These are phyloP conservation scores for Inosperma sp. DNA, from an alignment of 768 basidiomycete species.

Conservation along the genomic window DNA sequence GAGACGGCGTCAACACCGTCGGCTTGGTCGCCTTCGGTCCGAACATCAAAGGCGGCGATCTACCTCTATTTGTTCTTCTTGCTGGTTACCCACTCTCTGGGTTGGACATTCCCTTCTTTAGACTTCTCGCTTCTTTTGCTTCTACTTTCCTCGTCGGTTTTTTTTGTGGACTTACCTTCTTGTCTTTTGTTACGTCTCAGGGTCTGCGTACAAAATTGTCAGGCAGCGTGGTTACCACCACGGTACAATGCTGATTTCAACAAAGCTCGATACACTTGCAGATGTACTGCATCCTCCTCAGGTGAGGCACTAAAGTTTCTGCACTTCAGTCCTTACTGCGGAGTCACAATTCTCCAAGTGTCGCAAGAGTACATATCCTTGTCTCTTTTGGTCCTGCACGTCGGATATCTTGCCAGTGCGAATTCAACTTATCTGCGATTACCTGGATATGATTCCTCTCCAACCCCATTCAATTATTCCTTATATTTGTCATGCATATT, in stretches of 20 bases:
- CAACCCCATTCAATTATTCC: background rate
- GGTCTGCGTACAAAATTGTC: constrained; percentile 95
- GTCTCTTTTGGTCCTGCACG: too few relatives aligned
- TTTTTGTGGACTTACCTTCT: constrained; percentile 11
- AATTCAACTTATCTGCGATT: background rate
- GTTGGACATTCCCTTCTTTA: background rate
- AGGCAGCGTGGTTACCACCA: constrained; percentile 92
- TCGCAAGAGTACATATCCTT: too few relatives aligned
- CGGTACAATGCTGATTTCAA: constrained; percentile 96
- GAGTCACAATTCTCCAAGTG: too few relatives aligned
- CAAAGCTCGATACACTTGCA: constrained; percentile 65
- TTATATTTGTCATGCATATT: background rate
- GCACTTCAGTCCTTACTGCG: constrained; percentile 1
- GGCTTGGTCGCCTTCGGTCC: constrained; percentile 1
- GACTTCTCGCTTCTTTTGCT: background rate
- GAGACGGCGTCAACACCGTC: background rate
- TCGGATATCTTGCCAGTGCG: background rate
- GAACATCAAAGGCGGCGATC: background rate
- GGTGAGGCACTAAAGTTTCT: constrained; percentile 35
- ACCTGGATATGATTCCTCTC: background rate
- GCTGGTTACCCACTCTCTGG: background rate
- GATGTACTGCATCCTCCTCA: constrained; percentile 61
- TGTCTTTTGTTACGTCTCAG: constrained; percentile 74
- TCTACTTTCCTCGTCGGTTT: background rate
- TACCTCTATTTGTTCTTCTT: background rate